Evolutionary conservation across 208 protist species (phyloP), one percentile per base, ranked within the genome.

Genomic region (Leishmania lainsoni): DNA sequence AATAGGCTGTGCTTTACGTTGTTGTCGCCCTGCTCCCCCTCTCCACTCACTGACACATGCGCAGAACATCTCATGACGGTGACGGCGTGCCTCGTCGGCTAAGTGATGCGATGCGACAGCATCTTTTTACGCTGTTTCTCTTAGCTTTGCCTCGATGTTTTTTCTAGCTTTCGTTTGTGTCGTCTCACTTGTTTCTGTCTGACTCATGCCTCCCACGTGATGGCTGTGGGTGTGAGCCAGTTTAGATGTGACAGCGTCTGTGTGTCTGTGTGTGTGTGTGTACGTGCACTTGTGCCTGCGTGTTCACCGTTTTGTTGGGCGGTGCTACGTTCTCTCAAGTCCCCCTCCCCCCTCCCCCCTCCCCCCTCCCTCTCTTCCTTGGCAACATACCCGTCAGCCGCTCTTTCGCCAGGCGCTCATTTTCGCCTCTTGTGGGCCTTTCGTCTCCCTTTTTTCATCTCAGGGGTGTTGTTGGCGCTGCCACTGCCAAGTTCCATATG

Each of bases 141-240:
- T n/a, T 80, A 75, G 70, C 76, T 63, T 84, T 51, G 69, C 78
- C 52, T 35, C 17, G 9, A 26, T 65, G 5, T 20, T 49, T 17
- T 35, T 39, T 81, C 52, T 42, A 8, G 22, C 29, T 49, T 54
- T 49, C 35, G 14, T 75, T n/a, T 61, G 16, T 48, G 75, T 45
- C 52, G 20, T 48, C 26, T 61, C 52, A 59, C 29, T 29, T 14
- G 12, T 20, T 29, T 68, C 61, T 35, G 20, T 68, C 61, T 35
- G 20, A 20, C 12, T 66, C 61, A 12, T 56, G 10, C 16, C 52
- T 56, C 10, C 17, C 52, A 20, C 10, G 52, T 56, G 52, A 56
- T 56, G 52, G 52, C 52, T 56, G 52, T 56, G 52, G 52, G n/a
- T 39, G 61, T 68, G 29, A 32, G 61, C 5, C 12, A 42, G 9